Base-by-base conservation (phyloP, 352 stramenopile species). In the Phytophthora litchii region DNA sequence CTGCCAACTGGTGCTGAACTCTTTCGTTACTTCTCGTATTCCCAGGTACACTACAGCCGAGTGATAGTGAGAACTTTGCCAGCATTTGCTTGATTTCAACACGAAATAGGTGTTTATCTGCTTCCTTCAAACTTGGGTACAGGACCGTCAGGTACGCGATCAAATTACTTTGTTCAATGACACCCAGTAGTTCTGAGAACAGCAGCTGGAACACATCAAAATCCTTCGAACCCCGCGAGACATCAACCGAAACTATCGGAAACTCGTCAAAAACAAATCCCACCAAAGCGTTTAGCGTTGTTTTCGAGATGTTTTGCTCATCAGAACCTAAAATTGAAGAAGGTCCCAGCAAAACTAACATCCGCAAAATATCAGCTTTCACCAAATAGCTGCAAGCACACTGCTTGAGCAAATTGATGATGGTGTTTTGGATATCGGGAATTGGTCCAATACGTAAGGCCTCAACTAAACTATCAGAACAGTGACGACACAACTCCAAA, bases 261-360 rank as follows among this genome's bases (percentile, higher is more conserved):
- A 94, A 92, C 31, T 92, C 81, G 20, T 89, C 74, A 9, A 88
- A 72, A 37, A 90, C 65, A 48, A 94, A 88, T 12, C 23, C 37
- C 14, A 74, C 41, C 1, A 92, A 40, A 17, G 68, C 67, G 13
- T 76, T 60, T 36, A 84, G 38, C 3, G 77, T 60, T 5, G 21
- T 3, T 25, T 67, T 54, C 8, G 63, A 45, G 4, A 47, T 47
- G 6, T 54, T 34, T 14, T 49, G 14, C 12, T 65, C 43, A 25
- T 49, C 20, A 3, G 25, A 17, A 14, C 37, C 32, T 17, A 67
- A 25, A n/a, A 31, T 25, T n/a, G 58, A 66, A 21, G 47, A 49
- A 20, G 66, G 63, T 13, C 56, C 67, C 14, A 88, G 44, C 3
- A 57, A 57, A 23, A 68, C 56, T 1, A 92, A 19, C 16, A 89